Conservation (phyloP, 2,329 filamentous ascomycete species). For the Camptophora hylomeconis region DNA sequence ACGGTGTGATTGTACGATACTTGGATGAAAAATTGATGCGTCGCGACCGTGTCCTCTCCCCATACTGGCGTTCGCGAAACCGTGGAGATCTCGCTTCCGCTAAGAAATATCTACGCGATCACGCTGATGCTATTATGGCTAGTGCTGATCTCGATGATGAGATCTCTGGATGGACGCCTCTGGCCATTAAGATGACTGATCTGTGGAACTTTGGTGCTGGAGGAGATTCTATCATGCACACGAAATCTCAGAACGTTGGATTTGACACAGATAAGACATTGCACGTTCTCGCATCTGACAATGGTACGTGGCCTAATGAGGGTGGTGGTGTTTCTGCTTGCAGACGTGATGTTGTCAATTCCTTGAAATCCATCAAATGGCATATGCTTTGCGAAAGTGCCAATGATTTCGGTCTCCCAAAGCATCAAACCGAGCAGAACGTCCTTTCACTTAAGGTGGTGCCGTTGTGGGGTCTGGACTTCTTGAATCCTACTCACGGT, state of each 20-base stretch:
- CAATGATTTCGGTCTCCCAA: constrained; percentile 42
- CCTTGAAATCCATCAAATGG: constrained; percentile 39
- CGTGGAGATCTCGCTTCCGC: constrained; percentile 30
- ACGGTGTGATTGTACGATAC: constrained; percentile 37
- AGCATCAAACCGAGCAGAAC: constrained; percentile 43
- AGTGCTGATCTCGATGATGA: constrained; percentile 39
- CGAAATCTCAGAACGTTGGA: constrained; percentile 34
- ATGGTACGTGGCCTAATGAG: constrained; percentile 40
- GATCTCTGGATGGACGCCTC: constrained; percentile 39
- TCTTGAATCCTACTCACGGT: constrained; percentile 39
- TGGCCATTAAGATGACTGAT: constrained; percentile 39
- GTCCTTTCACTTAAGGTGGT: constrained; percentile 42
- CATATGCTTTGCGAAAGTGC: constrained; percentile 43
- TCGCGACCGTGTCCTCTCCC: constrained; percentile 30
- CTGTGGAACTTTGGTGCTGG: constrained; percentile 40
- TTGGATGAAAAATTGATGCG: constrained; percentile 38
- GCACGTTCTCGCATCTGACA: constrained; percentile 40
- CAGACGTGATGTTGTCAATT: constrained; percentile 42
- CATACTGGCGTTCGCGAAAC: constrained; percentile 35
- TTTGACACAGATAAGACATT: constrained; percentile 35
- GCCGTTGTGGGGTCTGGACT: constrained; percentile 42
- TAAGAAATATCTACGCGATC: constrained; percentile 30
- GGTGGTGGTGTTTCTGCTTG: constrained; percentile 44
- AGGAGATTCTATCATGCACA: constrained; percentile 40
- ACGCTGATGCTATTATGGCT: constrained; percentile 38